Base-by-base conservation (phyloP, 306 rosid genomes). In the Mimosa pudica region DNA sequence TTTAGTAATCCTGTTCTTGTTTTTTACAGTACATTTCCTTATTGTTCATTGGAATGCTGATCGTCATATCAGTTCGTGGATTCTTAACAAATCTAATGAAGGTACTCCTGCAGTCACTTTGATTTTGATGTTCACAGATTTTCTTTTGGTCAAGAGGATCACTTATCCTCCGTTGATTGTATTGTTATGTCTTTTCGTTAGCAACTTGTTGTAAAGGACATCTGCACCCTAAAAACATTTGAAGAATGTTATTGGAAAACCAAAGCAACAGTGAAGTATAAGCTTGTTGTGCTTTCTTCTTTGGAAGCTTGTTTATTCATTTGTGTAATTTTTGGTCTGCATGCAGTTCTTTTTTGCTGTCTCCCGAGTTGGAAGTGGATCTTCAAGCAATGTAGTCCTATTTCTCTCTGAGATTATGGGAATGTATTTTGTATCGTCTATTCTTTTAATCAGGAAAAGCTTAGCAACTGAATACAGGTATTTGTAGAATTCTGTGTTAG, bases 381-480 rank as follows among this genome's bases (percentile, higher is more conserved):
- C 99, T 77, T 95, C 99, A 49, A 95, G 99, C 92, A 95, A 95
- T 60, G 98, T 95, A 30, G 98, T 95, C 67, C 92, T 95, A 77
- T 93, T 95, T 86, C 89, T 95, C 67, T 93, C 98, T 1, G 99
- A 93, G 88, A 93, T 95, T 64, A 95, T 95, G 99, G 99, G 99
- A 86, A 93, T 91, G 97, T 93, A 95, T 83, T 95, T 95, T 68
- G 63, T 95, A 71, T 95, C 99, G 61, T 95, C 99, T 70, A 93
- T 95, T 84, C 99, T 95, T 76, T 86, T 95, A 85, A 95, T 95
- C 81, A 93, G 99, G 82, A 95, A 95, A 86, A 95, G 98, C 89
- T 86, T 95, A 84, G 98, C 99, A 44, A 95, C 98, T 57, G 96
- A 95, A 74, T 95, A 95, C 88, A 89, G 98, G 98, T 95, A 92